Base-by-base conservation (phyloP, 164 flowering plant genomes). In the Sedum album region DNA sequence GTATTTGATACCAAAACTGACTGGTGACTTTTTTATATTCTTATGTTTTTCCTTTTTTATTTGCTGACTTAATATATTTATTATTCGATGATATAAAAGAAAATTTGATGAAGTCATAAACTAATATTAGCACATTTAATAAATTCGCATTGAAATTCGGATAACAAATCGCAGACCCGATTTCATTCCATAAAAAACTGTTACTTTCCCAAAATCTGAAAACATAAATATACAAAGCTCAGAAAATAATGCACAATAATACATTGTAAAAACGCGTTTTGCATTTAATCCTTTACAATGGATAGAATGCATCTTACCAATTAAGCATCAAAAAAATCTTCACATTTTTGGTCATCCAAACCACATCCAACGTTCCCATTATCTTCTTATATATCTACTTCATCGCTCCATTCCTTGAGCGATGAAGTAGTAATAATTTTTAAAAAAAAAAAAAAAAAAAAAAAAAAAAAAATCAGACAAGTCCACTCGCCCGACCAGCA, bases 231-330 rank as follows among this genome's bases (percentile, higher is more conserved):
- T 53, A 15, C 51, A 46, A 17, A 1, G n/a, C 17, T 46, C 20
- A 17, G 6, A 49, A 4, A 23, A 1, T n/a, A 21, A 9, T 8
- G 13, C 3, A 53, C n/a, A n/a, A n/a, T n/a, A n/a, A n/a, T n/a
- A n/a, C n/a, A n/a, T n/a, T n/a, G n/a, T 53, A 23, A 53, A 53
- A 53, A 53, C 60, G 60, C 60, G 60, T 53, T n/a, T 53, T 21
- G 21, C 28, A 53, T 53, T 53, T 53, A 21, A 21, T n/a, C 21
- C 55, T 3, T 39, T 39, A 39, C 55, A 49, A 20, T 18, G n/a
- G 5, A 6, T 49, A 49, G 8, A 20, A 49, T 6, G n/a, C n/a
- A 3, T 18, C 26, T 17, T 18, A 49, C 5, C 55, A 17, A 20
- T 20, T 5, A 18, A 20, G 7, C 42, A 44, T 17, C 48, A 44